Conservation (phyloP, 495 filamentous ascomycete species). For the Tetracladium marchalianum region DNA sequence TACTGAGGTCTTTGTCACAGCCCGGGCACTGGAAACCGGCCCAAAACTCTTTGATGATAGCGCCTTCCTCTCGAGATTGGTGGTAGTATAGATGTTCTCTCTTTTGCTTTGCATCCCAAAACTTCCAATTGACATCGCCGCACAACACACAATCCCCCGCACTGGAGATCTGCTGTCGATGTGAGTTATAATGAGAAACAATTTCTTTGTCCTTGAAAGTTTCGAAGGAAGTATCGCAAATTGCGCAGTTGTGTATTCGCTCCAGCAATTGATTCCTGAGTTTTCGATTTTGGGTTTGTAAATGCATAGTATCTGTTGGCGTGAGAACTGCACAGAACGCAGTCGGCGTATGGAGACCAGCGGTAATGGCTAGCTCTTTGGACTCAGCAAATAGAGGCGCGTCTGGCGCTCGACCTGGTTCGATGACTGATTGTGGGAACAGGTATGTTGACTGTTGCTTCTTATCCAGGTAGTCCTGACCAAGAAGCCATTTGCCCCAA, state of each 20-base stretch:
- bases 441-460: conserved; percentile 7
- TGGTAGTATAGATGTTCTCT: conserved; percentile 8
- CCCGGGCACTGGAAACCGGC: conserved; percentile 8
- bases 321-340: conserved; percentile 9
- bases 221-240: conserved; percentile 8
- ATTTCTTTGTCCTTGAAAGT: conserved; percentile 3
- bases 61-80: not conserved
- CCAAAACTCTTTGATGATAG: conserved; percentile 7
- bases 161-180: not conserved
- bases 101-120: conserved; percentile 8
- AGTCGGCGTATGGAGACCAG: conserved; percentile 6
- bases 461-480: conserved; percentile 1
- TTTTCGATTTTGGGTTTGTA: conserved; percentile 4
- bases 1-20: conserved; percentile 10
- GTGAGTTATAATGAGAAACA: conserved; percentile 1
- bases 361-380: conserved; percentile 3
- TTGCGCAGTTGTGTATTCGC: conserved; percentile 7
- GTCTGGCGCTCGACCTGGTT: conserved; percentile 12
- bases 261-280: conserved; percentile 13
- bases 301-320: conserved; percentile 8
- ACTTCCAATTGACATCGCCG: conserved; percentile 5
- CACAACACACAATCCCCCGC: conserved; percentile 11
- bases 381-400: conserved; percentile 10
- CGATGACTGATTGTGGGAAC: conserved; percentile 12
- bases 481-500: conserved; percentile 2